These are phyloP conservation scores for Vanderwaltozyma verrucispora DNA, from an alignment of 805 yeast species.

Conservation along the genomic window DNA sequence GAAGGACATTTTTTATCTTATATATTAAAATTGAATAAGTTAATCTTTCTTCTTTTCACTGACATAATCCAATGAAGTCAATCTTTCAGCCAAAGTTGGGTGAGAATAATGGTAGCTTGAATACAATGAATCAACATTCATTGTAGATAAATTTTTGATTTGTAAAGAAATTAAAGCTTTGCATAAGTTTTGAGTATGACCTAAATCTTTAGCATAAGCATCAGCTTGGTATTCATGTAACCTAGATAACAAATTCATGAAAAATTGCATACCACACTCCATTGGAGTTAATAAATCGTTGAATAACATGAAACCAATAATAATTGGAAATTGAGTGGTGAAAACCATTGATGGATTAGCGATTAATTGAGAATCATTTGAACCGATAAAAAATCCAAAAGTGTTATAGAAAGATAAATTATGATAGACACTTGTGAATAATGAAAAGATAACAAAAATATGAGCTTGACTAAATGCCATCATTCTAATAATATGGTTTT, in stretches of 20 bases:
- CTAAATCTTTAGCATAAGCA: conserved; percentile 65
- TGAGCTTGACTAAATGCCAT: conserved; percentile 56
- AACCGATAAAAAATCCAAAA: conserved; percentile 52
- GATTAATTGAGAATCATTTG: background rate
- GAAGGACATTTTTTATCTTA: too few species aligned
- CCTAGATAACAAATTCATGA: conserved; percentile 64
- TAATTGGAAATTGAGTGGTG: conserved; percentile 48
- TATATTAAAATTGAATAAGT: too few species aligned
- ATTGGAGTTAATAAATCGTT: conserved; percentile 70
- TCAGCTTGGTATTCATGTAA: conserved; percentile 92
- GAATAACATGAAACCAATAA: conserved; percentile 76
- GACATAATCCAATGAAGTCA: conserved; percentile 52
- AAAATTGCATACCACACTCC: conserved; percentile 56
- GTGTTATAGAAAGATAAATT: conserved; percentile 69
- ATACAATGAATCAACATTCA: conserved; percentile 83
- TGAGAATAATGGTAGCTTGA: conserved; percentile 85
- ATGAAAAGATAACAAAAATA: conserved; percentile 50
- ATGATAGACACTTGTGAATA: conserved; percentile 71
- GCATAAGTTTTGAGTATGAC: conserved; percentile 58
- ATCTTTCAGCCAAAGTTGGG: conserved; percentile 86
- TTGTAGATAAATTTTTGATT: conserved; percentile 71
- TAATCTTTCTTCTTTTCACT: conserved; percentile 24
- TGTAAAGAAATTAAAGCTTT: conserved; percentile 65
- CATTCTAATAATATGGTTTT: conserved; percentile 76
- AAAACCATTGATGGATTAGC: conserved; percentile 13